Evolutionary conservation across 2,329 filamentous ascomycete species (phyloP), one percentile per base, ranked within the genome.

Genomic region (Alternaria alternata): DNA sequence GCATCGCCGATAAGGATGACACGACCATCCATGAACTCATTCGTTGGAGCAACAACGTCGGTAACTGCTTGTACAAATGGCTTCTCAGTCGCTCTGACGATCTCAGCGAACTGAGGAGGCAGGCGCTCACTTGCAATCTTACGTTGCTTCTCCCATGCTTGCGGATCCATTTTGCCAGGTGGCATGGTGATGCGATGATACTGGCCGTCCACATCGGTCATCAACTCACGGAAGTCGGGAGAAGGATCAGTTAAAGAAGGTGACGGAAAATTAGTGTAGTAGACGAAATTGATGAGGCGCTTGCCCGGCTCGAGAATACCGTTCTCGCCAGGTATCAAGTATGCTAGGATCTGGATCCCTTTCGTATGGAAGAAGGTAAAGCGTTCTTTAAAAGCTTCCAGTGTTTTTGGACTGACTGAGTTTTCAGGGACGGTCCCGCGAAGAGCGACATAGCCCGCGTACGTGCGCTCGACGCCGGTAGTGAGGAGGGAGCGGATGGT

Each of bases 1-100:
- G 82, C 80, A 66, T 85, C 83, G 1, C 82, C 83, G 3, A 84
- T 78, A 9, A 85, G 64, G 16, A 84, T 54, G 3, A 84, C 73
- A 24, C 76, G 79, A 2, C 81, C 82, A 34, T 75, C 71, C 24
- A 77, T 69, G 54, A 81, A 83, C 34, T 69, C 72, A 20, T 80
- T 79, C 14, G 71, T 59, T 0, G 72, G 70, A 28, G 75, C 73
- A 7, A 82, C 71, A 2, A 79, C 77, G 55, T 84, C 82, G 11
- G 76, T 81, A 28, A 84, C 76, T 34, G 79, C 80, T 42, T 82
- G 81, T 0, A 84, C 77, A 53, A 84, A 84, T 0, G 81, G 81
- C 32, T 76, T 74, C 34, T 74, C 66, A 0, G 80, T 82, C 41
- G 75, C 77, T 4, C 66, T 54, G 0, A 84, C 75, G 5, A 83